Conservation (phyloP, 2,329 filamentous ascomycete genomes). For the Teratosphaeriaceae sp. region DNA sequence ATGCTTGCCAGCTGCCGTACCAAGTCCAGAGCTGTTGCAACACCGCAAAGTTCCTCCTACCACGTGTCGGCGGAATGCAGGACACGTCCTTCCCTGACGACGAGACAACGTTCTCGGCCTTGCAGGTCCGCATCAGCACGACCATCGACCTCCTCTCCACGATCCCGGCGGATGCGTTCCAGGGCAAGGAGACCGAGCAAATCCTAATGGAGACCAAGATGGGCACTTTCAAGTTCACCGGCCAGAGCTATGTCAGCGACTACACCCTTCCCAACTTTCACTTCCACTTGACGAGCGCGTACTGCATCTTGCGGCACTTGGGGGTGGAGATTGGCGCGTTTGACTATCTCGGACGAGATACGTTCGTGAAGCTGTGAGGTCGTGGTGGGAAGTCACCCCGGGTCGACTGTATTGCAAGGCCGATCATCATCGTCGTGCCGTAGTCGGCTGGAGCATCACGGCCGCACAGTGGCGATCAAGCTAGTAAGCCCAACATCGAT, state of each 20-base stretch:
- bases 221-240: slow-evolving; percentile 31
- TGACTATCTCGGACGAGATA: slow-evolving; percentile 3
- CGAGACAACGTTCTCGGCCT: slow-evolving; percentile 54
- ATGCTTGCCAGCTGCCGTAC: slow-evolving; percentile 1
- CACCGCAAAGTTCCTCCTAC: slow-evolving; percentile 53
- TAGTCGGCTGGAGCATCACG: too few relatives aligned
- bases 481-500: too few relatives aligned
- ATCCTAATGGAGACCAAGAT: slow-evolving; percentile 5
- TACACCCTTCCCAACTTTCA: slow-evolving; percentile 5
- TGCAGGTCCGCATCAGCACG: slow-evolving; percentile 29
- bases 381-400: too few relatives aligned
- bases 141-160: slow-evolving; percentile 1
- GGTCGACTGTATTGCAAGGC: too few relatives aligned
- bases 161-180: background rate
- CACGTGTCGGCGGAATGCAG: slow-evolving; percentile 50
- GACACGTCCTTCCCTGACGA: slow-evolving; percentile 52
- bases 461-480: too few relatives aligned
- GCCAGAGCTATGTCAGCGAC: slow-evolving; percentile 19
- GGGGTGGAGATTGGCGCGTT: slow-evolving; percentile 5
- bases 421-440: too few relatives aligned
- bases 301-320: slow-evolving; percentile 5
- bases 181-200: background rate
- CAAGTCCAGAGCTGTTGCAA: slow-evolving; percentile 35
- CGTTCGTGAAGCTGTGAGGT: slow-evolving; percentile 3
- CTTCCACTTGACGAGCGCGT: slow-evolving; percentile 3